Conservation (phyloP, 257 asterid species). For the Catharanthus roseus region DNA sequence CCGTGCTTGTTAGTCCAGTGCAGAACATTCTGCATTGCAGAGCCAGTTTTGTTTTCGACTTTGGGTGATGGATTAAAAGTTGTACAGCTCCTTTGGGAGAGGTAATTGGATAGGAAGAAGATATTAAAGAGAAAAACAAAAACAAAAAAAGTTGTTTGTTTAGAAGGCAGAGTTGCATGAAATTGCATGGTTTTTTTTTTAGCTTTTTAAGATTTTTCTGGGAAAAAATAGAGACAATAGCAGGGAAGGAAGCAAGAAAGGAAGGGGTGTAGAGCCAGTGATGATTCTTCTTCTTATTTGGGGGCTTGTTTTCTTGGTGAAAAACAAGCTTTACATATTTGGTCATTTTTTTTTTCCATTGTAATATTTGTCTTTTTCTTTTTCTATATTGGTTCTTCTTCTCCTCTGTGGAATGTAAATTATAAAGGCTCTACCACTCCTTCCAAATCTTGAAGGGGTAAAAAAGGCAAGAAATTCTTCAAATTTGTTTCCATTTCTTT, state of each 20-base stretch:
- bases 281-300: slow-evolving; percentile 22
- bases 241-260: slow-evolving; percentile 9
- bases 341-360: slow-evolving; percentile 12
- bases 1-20: slow-evolving; percentile 21
- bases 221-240: too few relatives aligned
- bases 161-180: slow-evolving; percentile 16
- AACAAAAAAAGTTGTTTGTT: slow-evolving; percentile 17
- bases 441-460: slow-evolving; percentile 24
- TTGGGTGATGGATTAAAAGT: slow-evolving; percentile 21
- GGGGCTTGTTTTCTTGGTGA: slow-evolving; percentile 17
- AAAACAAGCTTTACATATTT: slow-evolving; percentile 15
- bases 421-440: slow-evolving; percentile 23
- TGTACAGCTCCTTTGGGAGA: slow-evolving; percentile 21
- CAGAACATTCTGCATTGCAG: slow-evolving; percentile 25
- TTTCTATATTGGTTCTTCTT: slow-evolving; percentile 20
- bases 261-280: slow-evolving; percentile 21
- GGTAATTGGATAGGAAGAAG: slow-evolving; percentile 3
- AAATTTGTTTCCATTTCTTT: slow-evolving; percentile 6
- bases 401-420: slow-evolving; percentile 57
- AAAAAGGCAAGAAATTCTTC: slow-evolving; percentile 5
- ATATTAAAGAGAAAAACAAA: slow-evolving; percentile 1
- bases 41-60: slow-evolving; percentile 20
- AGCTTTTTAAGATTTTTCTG: slow-evolving; percentile 1
- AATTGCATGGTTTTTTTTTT: slow-evolving; percentile 27
- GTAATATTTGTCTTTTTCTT: too few relatives aligned